Conservation (phyloP, 305 asterid species). For the Solanum hybrid region DNA sequence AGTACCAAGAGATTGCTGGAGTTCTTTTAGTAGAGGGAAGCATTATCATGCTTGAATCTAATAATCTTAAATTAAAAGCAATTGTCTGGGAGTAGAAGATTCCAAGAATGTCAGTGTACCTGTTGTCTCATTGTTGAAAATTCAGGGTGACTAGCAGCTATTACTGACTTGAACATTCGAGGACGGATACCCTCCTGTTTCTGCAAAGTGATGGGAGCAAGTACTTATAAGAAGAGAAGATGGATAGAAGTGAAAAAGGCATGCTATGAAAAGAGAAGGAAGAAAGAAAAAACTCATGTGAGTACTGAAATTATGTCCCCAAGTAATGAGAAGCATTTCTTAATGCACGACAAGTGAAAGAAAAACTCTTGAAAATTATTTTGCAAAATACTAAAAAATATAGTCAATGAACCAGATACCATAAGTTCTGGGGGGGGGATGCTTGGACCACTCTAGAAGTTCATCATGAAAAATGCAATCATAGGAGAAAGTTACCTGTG, state of each 20-base stretch:
- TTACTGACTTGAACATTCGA: constrained; percentile 92
- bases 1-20: not conserved
- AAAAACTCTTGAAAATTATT: not conserved
- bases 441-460: not conserved
- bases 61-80: not conserved
- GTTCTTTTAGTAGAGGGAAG: not conserved
- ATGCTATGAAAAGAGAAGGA: not conserved
- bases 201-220: constrained; percentile 37
- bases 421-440: not conserved
- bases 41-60: not conserved
- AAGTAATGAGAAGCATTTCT: not conserved
- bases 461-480: not conserved
- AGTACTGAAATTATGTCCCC: not conserved
- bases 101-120: constrained; percentile 33
- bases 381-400: not conserved
- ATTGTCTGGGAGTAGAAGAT: not conserved
- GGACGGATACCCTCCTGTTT: constrained; percentile 92
- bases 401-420: not conserved
- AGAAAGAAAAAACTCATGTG: not conserved
- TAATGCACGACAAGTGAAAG: not conserved
- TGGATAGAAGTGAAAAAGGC: not conserved
- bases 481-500: constrained; percentile 30
- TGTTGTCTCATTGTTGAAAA: constrained; percentile 97
- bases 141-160: constrained; percentile 97
- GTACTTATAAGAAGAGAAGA: constrained; percentile 7